phyloP scores from a whole-genome alignment of 495 filamentous ascomycete genomes.

The Penicillium cataractarum region DNA sequence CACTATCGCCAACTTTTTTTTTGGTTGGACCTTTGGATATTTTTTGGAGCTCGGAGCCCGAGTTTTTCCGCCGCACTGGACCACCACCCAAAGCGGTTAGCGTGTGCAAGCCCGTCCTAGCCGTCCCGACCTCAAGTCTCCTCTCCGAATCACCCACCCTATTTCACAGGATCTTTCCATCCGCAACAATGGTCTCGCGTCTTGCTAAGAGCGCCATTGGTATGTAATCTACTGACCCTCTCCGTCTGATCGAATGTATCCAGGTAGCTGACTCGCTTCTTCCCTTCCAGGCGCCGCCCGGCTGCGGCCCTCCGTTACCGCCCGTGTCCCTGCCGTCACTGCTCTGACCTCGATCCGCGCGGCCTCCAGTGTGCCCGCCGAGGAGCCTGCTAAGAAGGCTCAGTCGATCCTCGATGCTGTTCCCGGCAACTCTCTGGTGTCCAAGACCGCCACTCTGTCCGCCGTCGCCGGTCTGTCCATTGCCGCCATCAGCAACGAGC shows the following conservation, averaged over 20 bases:
- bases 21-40: conserved; percentile 19
- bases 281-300: conserved; percentile 77
- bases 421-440: conserved; percentile 80
- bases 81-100: conserved; percentile 72
- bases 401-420: conserved; percentile 92
- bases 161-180: conserved; percentile 40
- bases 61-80: conserved; percentile 55
- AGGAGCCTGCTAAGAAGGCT: conserved; percentile 91
- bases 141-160: conserved; percentile 51
- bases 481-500: conserved; percentile 97
- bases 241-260: conserved; percentile 16
- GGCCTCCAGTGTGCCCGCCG: conserved; percentile 74
- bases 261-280: conserved; percentile 31
- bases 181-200: conserved; percentile 88
- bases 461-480: conserved; percentile 86
- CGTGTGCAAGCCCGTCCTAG: conserved; percentile 85
- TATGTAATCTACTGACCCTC: conserved; percentile 52
- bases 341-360: conserved; percentile 66
- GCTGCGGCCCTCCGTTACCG: conserved; percentile 72
- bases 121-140: conserved; percentile 61
- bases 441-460: conserved; percentile 96
- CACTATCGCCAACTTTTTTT: conserved; percentile 27
- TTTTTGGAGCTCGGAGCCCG: conserved; percentile 42
- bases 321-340: conserved; percentile 74
- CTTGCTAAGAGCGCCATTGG: conserved; percentile 89